A percentile compares a stretch with the other conserved stretches of the same genome.
These are phyloP conservation scores for Lachancea meyersii DNA, from an alignment of 805 yeast genomes.

Conservation along the genomic window DNA sequence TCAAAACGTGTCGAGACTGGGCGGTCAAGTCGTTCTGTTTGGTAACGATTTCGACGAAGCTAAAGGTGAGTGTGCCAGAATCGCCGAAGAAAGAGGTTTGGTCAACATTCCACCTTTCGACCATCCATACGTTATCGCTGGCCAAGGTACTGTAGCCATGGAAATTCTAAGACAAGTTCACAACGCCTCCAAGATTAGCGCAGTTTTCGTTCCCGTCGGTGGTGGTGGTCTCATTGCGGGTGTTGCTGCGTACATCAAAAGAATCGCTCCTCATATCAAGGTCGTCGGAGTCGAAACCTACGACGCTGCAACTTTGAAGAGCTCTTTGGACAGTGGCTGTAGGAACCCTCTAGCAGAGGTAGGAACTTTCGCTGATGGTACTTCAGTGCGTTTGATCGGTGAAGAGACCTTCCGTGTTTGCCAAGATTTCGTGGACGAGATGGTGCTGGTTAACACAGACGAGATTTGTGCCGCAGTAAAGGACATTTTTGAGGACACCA, in stretches of 20 bases:
- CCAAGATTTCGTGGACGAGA: slow-evolving; percentile 77
- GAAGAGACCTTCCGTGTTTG: slow-evolving; percentile 85
- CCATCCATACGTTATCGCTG: slow-evolving; percentile 97
- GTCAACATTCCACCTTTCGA: slow-evolving; percentile 97
- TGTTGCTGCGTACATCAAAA: slow-evolving; percentile 79
- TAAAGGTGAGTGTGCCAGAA: slow-evolving; percentile 76
- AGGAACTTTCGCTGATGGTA: slow-evolving; percentile 98
- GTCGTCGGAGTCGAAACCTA: slow-evolving; percentile 92
- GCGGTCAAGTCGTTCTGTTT: slow-evolving; percentile 85
- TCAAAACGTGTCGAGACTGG: slow-evolving; percentile 84
- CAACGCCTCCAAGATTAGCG: slow-evolving; percentile 55
- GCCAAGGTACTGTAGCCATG: slow-evolving; percentile 96
- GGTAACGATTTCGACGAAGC: slow-evolving; percentile 97
- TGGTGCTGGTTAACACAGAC: slow-evolving; percentile 78
- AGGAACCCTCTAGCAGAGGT: slow-evolving; percentile 60
- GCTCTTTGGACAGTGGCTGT: slow-evolving; percentile 52
- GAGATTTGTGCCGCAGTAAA: slow-evolving; percentile 96
- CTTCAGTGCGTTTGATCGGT: slow-evolving; percentile 88
- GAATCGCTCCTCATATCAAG: slow-evolving; percentile 96
- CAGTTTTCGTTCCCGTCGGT: slow-evolving; percentile 89
- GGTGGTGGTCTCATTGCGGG: slow-evolving; percentile 98
- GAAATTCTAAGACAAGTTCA: slow-evolving; percentile 86
- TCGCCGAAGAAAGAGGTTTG: slow-evolving; percentile 62
- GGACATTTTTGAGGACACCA: slow-evolving; percentile 92
- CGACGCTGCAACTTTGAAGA: slow-evolving; percentile 90